These are phyloP conservation scores for Kwoniella sp. DNA, from an alignment of 768 basidiomycete genomes.

Conservation along the genomic window DNA sequence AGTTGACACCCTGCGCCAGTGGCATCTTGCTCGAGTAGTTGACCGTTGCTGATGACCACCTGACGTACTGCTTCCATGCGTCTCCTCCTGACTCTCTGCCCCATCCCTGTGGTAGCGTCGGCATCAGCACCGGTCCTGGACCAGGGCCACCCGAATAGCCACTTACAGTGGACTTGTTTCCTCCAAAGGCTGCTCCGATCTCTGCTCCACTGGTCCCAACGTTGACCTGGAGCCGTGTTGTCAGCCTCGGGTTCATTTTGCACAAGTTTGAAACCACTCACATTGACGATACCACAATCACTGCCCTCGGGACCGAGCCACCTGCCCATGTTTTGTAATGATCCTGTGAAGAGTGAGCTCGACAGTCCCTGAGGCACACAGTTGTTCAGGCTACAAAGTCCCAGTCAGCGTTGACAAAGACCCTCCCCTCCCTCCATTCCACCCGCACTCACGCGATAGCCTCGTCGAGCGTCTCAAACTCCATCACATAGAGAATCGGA, in stretches of 20 bases:
- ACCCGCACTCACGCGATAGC: constrained; percentile 55
- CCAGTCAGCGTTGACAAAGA: too few species aligned
- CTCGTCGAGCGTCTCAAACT: constrained; percentile 63
- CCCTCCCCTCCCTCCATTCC: background rate
- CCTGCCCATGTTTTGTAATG: constrained; percentile 75
- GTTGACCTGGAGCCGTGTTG: constrained; percentile 57
- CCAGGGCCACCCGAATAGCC: background rate
- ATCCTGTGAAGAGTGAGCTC: constrained; percentile 72
- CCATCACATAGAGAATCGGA: constrained; percentile 77
- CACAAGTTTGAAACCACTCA: background rate
- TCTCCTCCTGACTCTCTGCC: constrained; percentile 96
- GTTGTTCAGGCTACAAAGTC: constrained; percentile 38
- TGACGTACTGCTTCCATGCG: constrained; percentile 96
- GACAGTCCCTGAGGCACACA: constrained; percentile 43
- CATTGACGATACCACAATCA: constrained; percentile 71
- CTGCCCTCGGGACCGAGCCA: constrained; percentile 88
- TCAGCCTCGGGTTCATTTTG: background rate
- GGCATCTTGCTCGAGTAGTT: constrained; percentile 88
- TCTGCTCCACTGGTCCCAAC: constrained; percentile 67
- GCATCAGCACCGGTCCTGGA: constrained; percentile 57
- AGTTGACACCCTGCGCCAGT: constrained; percentile 88
- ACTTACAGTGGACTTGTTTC: constrained; percentile 44
- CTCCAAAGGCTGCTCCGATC: constrained; percentile 85
- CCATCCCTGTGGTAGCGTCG: constrained; percentile 46
- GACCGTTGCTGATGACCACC: constrained; percentile 74